These are phyloP conservation scores for Jackrogersella minutella DNA, from an alignment of 495 filamentous ascomycete species.

Conservation along the genomic window DNA sequence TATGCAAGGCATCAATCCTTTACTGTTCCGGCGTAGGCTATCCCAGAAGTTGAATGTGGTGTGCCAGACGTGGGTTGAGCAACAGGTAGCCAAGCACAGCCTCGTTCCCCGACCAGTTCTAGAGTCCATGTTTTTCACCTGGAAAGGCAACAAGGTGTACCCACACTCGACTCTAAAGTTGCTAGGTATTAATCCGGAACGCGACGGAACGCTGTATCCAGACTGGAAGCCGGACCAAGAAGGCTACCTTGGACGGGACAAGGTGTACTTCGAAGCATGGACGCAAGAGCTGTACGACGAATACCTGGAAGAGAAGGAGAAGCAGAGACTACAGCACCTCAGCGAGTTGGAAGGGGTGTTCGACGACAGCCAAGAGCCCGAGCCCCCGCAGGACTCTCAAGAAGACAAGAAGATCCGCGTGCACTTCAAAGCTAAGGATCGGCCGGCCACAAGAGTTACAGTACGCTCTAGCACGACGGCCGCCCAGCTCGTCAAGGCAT, in stretches of 20 bases:
- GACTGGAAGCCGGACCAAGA: slow-evolving; percentile 40
- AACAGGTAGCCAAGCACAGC: slow-evolving; percentile 62
- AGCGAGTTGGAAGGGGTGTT: slow-evolving; percentile 39
- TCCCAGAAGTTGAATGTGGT: slow-evolving; percentile 72
- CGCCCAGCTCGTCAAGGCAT: slow-evolving; percentile 48
- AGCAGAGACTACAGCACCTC: slow-evolving; percentile 41
- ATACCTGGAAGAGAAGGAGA: slow-evolving; percentile 50
- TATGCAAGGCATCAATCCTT: slow-evolving; percentile 66
- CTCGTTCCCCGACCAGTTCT: slow-evolving; percentile 48
- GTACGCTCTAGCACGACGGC: slow-evolving; percentile 51
- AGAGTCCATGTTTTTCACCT: slow-evolving; percentile 74
- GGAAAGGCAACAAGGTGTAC: slow-evolving; percentile 76
- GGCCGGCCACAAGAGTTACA: slow-evolving; percentile 48
- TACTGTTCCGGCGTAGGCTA: slow-evolving; percentile 73
- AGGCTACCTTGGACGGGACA: slow-evolving; percentile 47
- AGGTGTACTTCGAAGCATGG: slow-evolving; percentile 76
- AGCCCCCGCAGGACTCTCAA: slow-evolving; percentile 33
- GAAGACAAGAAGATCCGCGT: slow-evolving; percentile 60
- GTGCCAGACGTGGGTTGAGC: slow-evolving; percentile 65
- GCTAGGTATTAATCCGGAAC: slow-evolving; percentile 62
- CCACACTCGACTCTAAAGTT: slow-evolving; percentile 76
- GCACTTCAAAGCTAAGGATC: slow-evolving; percentile 57
- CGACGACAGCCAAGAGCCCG: slow-evolving; percentile 16
- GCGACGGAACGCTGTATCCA: slow-evolving; percentile 44
- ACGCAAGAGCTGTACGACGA: slow-evolving; percentile 66